Conservation (phyloP, 129 eudicot species). For the Sambucus nigra region DNA sequence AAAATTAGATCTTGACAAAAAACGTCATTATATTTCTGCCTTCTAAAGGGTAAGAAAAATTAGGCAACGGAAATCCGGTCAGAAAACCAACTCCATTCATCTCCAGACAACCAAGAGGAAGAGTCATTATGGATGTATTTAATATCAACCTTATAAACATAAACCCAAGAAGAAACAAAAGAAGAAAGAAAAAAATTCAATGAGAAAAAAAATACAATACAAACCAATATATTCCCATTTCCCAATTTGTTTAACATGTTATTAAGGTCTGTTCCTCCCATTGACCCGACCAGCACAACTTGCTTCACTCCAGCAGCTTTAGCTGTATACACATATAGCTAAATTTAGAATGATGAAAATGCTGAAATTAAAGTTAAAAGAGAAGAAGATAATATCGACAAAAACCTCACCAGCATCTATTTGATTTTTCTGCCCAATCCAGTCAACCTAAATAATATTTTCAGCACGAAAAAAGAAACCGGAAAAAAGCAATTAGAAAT, state of each 20-base stretch:
- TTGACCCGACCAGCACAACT: constrained; percentile 91
- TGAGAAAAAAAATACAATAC: constrained; percentile 3
- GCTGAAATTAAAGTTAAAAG: neutral
- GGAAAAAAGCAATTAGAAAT: neutral
- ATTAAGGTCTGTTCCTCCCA: constrained; percentile 80
- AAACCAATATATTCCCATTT: constrained; percentile 90
- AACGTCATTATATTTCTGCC: too few relatives aligned
- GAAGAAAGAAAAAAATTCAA: neutral
- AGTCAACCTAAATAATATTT: constrained; percentile 55
- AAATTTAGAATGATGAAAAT: neutral
- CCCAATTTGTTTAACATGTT: constrained; percentile 93
- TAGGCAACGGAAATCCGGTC: too few relatives aligned
- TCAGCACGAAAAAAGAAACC: neutral
- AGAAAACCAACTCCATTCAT: neutral
- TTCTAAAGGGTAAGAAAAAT: too few relatives aligned
- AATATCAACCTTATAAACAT: neutral
- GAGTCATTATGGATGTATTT: neutral
- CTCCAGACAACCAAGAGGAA: neutral
- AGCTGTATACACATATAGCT: constrained; percentile 34
- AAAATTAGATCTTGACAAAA: too few relatives aligned
- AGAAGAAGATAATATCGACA: neutral
- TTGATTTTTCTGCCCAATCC: constrained; percentile 97
- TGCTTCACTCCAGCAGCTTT: constrained; percentile 99
- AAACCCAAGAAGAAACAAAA: neutral
- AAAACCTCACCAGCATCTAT: constrained; percentile 77